Conservation (phyloP, 2,329 filamentous ascomycete species). For the Penicillium olsonii region DNA sequence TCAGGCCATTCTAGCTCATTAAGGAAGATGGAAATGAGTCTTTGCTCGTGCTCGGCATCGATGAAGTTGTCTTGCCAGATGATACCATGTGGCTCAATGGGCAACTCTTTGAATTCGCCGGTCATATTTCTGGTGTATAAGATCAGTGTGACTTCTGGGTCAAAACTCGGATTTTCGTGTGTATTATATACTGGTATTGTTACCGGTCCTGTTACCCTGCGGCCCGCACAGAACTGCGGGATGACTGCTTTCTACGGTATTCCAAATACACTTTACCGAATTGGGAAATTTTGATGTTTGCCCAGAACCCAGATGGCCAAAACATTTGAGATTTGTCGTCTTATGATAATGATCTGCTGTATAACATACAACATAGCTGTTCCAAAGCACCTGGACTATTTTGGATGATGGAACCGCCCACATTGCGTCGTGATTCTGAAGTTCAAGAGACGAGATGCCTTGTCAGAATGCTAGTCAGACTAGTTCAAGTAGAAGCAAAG, state of each 20-base stretch:
- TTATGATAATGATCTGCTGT: no score
- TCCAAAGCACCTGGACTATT: no score
- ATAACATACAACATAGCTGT: no score
- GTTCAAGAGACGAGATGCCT: no score
- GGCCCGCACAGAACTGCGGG: neutral
- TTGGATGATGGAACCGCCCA: no score
- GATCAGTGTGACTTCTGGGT: neutral
- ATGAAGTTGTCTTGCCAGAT: slow-evolving; percentile 53
- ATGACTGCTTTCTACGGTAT: neutral
- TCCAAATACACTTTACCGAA: no score
- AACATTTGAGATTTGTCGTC: no score
- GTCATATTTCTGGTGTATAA: neutral
- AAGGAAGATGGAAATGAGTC: slow-evolving; percentile 49
- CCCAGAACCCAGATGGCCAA: no score
- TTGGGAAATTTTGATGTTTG: no score
- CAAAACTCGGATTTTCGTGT: slow-evolving; percentile 5
- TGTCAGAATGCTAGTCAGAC: no score
- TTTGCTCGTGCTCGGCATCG: slow-evolving; percentile 46
- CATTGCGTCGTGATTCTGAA: no score
- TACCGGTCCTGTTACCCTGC: neutral
- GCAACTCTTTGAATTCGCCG: slow-evolving; percentile 24
- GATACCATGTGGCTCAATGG: slow-evolving; percentile 28
- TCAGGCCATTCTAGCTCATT: slow-evolving; percentile 52
- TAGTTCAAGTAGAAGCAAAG: no score
- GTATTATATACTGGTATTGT: slow-evolving; percentile 6